A percentile compares a stretch with the other conserved stretches of the same genome.
Conservation (phyloP, 2,329 filamentous ascomycete genomes). For the Madurella mycetomatis region DNA sequence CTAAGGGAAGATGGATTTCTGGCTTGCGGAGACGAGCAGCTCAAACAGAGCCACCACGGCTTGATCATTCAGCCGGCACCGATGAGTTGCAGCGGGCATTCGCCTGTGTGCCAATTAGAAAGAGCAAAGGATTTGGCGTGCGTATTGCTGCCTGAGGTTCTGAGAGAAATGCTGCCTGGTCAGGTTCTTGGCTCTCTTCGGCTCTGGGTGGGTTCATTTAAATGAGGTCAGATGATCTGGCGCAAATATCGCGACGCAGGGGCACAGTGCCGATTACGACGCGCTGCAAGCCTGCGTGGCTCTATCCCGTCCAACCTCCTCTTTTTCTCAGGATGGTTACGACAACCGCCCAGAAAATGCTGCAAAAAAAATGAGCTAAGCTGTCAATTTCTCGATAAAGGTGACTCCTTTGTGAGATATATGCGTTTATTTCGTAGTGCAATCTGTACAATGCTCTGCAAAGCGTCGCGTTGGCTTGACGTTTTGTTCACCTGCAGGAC, state of each 20-base stretch:
- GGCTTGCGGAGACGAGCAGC: constrained; percentile 11
- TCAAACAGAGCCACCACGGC: constrained; percentile 19
- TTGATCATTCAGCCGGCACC: constrained; percentile 21
- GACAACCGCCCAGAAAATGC: no score
- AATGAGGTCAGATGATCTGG: constrained; percentile 23
- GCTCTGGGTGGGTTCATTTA: constrained; percentile 1
- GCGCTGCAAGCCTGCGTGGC: constrained; percentile 9
- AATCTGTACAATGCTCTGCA: no score
- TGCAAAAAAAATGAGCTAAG: no score
- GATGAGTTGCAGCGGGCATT: neutral
- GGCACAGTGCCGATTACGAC: constrained; percentile 13
- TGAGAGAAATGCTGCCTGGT: neutral
- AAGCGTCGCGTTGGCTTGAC: no score
- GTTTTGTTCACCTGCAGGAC: no score
- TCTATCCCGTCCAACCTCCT: no score
- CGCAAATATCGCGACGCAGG: constrained; percentile 22
- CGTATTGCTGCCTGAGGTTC: neutral
- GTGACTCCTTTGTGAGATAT: no score
- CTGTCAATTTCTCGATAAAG: no score
- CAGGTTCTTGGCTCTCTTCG: neutral
- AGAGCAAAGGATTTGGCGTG: neutral
- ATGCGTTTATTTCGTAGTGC: no score
- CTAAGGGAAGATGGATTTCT: constrained; percentile 26
- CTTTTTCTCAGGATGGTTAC: no score
- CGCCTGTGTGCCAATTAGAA: neutral